Conservation (phyloP, 2,329 filamentous ascomycete genomes). For the Colletotrichum sp. region DNA sequence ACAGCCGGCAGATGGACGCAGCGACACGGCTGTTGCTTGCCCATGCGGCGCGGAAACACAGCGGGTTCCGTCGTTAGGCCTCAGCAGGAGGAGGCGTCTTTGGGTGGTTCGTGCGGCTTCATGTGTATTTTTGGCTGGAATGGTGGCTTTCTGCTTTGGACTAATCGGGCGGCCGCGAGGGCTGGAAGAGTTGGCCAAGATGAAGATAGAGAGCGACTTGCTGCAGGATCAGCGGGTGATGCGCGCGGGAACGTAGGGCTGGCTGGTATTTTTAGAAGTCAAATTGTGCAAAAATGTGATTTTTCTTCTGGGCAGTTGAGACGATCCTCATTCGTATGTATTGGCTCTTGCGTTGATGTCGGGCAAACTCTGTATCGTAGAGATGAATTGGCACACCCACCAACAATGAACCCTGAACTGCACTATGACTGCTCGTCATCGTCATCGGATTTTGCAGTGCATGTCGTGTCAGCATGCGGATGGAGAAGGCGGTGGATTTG, state of each 20-base stretch:
- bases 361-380: background rate
- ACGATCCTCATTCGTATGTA: background rate
- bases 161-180: background rate
- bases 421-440: background rate
- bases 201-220: background rate
- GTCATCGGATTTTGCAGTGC: background rate
- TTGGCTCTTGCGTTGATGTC: background rate
- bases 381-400: background rate
- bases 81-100: background rate
- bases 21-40: background rate
- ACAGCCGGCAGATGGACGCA: slow-evolving; percentile 4
- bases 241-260: background rate
- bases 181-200: background rate
- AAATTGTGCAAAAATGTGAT: background rate
- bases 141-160: background rate
- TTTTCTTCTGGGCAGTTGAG: background rate
- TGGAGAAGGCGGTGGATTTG: background rate
- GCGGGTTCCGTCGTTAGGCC: background rate
- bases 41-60: background rate
- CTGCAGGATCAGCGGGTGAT: background rate
- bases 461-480: background rate
- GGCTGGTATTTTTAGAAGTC: background rate
- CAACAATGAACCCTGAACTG: background rate
- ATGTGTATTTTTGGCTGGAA: background rate
- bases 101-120: background rate